Evolutionary conservation across 23 red algal species (phyloP).

Genomic region (Gracilariopsis chorda): DNA sequence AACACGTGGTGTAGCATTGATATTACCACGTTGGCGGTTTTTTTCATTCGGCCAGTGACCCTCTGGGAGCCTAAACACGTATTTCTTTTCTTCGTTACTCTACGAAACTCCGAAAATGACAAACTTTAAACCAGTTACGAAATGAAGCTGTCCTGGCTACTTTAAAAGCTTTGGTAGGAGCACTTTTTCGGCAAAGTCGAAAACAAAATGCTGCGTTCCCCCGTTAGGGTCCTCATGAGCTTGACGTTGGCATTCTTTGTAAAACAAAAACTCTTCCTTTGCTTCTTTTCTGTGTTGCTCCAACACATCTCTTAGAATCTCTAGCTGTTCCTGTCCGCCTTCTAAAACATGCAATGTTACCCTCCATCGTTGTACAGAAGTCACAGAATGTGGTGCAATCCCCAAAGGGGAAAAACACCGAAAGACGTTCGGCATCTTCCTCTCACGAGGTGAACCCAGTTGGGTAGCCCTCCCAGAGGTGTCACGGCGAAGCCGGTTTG

Average conservation of each 20-base stretch:
- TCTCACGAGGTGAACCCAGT: too few species aligned
- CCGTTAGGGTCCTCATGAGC: background rate
- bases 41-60: slow-evolving; percentile 61
- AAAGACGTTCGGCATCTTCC: too few species aligned
- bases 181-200: slow-evolving; percentile 43
- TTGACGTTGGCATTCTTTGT: background rate
- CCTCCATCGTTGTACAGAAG: too few species aligned
- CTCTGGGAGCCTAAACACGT: background rate
- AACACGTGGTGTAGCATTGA: slow-evolving; percentile 26
- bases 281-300: background rate
- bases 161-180: background rate
- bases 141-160: slow-evolving; percentile 46
- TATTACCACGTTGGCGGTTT: slow-evolving; percentile 29
- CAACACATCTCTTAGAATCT: too few species aligned
- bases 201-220: background rate
- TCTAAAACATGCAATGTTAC: too few species aligned
- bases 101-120: slow-evolving; percentile 10
- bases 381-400: too few species aligned
- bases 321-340: too few species aligned
- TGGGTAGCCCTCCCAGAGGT: too few species aligned
- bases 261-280: background rate
- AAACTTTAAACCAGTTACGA: slow-evolving; percentile 21
- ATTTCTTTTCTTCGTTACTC: background rate
- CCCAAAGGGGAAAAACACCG: too few species aligned
- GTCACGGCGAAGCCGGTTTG: too few species aligned